Percentiles rank a stretch among this genome's conserved stretches.
Conservation (phyloP, 257 asterid genomes). For the Nicotiana attenuata region DNA sequence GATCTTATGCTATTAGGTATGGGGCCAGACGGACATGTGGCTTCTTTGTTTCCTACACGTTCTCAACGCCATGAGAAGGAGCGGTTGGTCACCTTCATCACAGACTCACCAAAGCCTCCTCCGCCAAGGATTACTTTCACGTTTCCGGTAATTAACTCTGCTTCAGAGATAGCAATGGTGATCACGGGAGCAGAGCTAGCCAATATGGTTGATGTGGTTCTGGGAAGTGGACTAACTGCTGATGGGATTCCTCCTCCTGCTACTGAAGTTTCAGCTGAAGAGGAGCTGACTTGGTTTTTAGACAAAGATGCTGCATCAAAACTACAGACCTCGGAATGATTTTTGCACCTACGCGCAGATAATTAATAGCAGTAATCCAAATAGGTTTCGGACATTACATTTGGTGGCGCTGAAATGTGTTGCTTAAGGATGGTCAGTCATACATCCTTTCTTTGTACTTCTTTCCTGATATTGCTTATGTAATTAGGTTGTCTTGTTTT, state of each 20-base stretch:
- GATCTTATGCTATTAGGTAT: slow-evolving; percentile 80
- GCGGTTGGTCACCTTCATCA: slow-evolving; percentile 76
- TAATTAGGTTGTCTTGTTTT: not conserved
- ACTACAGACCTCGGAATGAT: slow-evolving; percentile 20
- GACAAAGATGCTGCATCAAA: slow-evolving; percentile 74
- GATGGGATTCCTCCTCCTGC: slow-evolving; percentile 39
- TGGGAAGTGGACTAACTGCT: slow-evolving; percentile 19
- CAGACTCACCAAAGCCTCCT: slow-evolving; percentile 82
- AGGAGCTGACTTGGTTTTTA: slow-evolving; percentile 63
- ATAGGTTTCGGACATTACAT: not conserved
- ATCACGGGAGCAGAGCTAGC: slow-evolving; percentile 62
- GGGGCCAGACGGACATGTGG: slow-evolving; percentile 92
- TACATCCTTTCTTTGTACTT: not conserved
- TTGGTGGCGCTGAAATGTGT: not conserved
- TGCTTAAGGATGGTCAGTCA: not conserved
- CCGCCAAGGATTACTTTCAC: slow-evolving; percentile 86
- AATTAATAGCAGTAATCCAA: not conserved
- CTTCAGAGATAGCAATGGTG: slow-evolving; percentile 87
- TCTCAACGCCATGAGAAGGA: slow-evolving; percentile 51
- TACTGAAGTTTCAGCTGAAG: slow-evolving; percentile 53
- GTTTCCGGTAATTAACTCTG: slow-evolving; percentile 71
- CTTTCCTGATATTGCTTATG: not conserved
- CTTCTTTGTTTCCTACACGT: slow-evolving; percentile 73
- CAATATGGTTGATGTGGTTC: slow-evolving; percentile 32
- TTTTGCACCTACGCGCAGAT: not conserved